Base-by-base conservation (phyloP, 495 filamentous ascomycete genomes). In the Annulohypoxylon bovei region DNA sequence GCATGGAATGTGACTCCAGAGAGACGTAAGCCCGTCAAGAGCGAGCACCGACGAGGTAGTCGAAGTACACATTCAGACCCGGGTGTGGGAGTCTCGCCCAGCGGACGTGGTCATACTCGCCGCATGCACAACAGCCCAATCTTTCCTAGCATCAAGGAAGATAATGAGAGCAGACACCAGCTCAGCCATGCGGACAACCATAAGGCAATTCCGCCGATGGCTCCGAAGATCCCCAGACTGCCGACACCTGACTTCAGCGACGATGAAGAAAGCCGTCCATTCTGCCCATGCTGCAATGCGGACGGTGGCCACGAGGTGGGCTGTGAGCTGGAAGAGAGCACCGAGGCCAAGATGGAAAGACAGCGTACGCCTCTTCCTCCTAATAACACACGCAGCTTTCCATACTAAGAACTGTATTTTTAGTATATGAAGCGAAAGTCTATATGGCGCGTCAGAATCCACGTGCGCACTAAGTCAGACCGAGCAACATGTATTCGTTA, bases 171-270 rank as follows among this genome's bases (percentile, higher is more conserved):
- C 23, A 11, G 28, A 28, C 12, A 47, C 47, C 52, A 25, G 18
- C 1, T 11, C 18, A 59, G 37, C 20, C 65, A 40, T 25, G 52
- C 35, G 27, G 50, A 70, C 9, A 68, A 42, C 60, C 40, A 67
- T 27, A 54, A 52, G 18, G 33, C 62, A 37, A 18, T 57, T 20
- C 59, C 73, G 6, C 75, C 75, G 37, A 54, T 42, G 18, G 70
- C 75, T 16, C 75, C 75, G 6, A 54, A 53, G 28, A 73, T 77
- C 35, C 64, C 72, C 11, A 69, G 75, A 40, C 70, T 77, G 8
- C 70, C 75, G n/a, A 77, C 75, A 11, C 75, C 75, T 4, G 72
- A 77, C 54, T 62, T 77, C 20, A 72, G 75, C 40, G 58, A 30
- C 27, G 39, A 58, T 32, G 70, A 55, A 6, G 23, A 28, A 16